Evolutionary conservation across 257 asterid species (phyloP), one percentile per base, ranked within the genome.

Genomic region (Thymus mandschuricus): DNA sequence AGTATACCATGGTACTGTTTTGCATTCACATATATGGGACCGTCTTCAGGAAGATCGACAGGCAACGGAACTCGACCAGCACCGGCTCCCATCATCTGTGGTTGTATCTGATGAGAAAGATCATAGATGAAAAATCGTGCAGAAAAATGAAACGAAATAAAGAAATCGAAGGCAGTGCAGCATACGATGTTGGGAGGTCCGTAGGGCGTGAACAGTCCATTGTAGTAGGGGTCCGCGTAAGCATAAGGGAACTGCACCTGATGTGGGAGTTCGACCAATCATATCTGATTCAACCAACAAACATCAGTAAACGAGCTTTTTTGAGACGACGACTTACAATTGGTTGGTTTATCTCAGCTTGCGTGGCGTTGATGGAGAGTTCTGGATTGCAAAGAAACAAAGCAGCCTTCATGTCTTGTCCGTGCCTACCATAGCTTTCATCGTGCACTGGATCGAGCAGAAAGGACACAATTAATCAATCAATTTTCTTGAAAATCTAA

Each of bases 1-100:
- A 95, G 85, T 77, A 95, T 95, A 66, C 88, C 98, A 62, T 87
- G 88, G 76, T 91, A 95, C 83, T 95, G 99, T 46, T 92, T 95
- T 1, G 99, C 97, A 55, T 95, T 95, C 60, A 95, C 99, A 57
- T 84, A 95, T 30, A 92, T 88, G 54, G 98, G 98, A 33, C 98
- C 93, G 11, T 95, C 97, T 71, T 89, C 98, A 8, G 98, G 80
- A 78, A 89, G 77, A 71, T 95, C 97, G 7, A 73, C 74, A 0
- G 99, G 99, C 5, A 95, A 78, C n/a, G 97, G 92, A 30, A 95
- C 86, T 31, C 98, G 97, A 43, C 86, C 80, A 28, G 87, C 75
- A 9, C 82, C 80, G 2, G 81, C 81, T 1, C 87, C 92, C 80
- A 83, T 78, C 75, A 89, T 69, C 48, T 88, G 95, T 9, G 87